Percentiles rank a stretch among this genome's conserved stretches.
Conservation (phyloP, 225 moss, liverwort and hornwort species). For the Sphagnum contortum region DNA sequence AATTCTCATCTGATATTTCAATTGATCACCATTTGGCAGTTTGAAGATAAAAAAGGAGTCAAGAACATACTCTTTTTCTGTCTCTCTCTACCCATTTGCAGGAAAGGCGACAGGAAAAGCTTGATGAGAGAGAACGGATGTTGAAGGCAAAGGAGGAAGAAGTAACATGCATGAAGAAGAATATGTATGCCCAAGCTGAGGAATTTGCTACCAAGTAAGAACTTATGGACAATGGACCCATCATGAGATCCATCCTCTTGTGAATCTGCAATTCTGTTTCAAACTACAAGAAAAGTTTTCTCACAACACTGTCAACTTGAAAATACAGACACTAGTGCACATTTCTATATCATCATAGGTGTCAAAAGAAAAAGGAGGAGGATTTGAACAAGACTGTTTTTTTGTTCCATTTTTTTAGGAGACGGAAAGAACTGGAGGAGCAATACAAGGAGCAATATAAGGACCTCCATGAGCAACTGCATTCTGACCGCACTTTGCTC, state of each 20-base stretch:
- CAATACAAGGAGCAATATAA: constrained; percentile 45
- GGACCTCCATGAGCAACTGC: constrained; percentile 36
- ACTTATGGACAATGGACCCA: not conserved
- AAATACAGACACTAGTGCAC: too few species aligned
- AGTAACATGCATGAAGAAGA: constrained; percentile 31
- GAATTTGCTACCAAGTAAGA: constrained; percentile 32
- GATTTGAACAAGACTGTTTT: too few species aligned
- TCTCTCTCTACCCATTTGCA: constrained; percentile 5
- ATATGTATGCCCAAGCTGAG: constrained; percentile 44
- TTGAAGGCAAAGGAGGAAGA: constrained; percentile 52
- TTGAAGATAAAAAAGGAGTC: too few species aligned
- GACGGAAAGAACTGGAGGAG: constrained; percentile 56
- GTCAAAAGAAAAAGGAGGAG: too few species aligned
- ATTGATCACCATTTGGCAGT: too few species aligned
- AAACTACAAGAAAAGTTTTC: too few species aligned
- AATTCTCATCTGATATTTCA: too few species aligned
- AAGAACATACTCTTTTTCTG: too few species aligned
- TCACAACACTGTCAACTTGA: too few species aligned
- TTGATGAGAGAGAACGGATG: constrained; percentile 40
- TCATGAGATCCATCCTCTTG: not conserved
- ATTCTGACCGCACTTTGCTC: constrained; percentile 41
- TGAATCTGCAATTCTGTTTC: too few species aligned
- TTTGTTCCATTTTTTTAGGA: constrained; percentile 14
- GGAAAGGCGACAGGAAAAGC: constrained; percentile 51
- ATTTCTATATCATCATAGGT: too few species aligned